Percentiles rank a stretch among this genome's conserved stretches.
Evolutionary conservation across 805 yeast species (phyloP).

Genomic region (Hanseniaspora meyeri): DNA sequence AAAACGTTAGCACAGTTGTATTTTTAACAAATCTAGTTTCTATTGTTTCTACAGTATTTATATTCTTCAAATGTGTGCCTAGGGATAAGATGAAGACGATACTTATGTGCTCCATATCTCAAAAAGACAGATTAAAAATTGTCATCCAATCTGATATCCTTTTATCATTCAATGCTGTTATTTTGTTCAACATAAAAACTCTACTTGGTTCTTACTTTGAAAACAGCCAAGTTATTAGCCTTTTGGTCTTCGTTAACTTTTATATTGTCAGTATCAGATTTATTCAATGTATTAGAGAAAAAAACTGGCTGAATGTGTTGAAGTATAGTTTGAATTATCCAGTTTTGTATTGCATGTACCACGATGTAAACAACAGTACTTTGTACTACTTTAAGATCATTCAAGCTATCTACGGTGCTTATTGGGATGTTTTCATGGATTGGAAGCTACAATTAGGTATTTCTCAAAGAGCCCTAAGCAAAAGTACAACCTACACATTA

Average conservation of each 20-base stretch:
- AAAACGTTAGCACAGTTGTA: background rate
- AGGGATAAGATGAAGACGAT: background rate
- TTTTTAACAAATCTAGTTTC: background rate
- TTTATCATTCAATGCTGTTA: background rate
- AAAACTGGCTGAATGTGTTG: slow-evolving; percentile 48
- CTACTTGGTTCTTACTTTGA: background rate
- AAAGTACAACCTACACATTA: slow-evolving; percentile 41
- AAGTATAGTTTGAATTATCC: slow-evolving; percentile 64
- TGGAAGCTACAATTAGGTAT: slow-evolving; percentile 59
- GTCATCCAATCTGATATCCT: slow-evolving; percentile 11
- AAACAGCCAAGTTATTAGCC: slow-evolving; percentile 15
- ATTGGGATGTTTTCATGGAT: slow-evolving; percentile 85
- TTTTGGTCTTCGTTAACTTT: slow-evolving; percentile 26
- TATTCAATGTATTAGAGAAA: slow-evolving; percentile 72
- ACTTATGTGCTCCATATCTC: background rate
- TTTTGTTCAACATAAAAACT: slow-evolving; percentile 3
- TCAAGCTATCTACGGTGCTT: slow-evolving; percentile 65
- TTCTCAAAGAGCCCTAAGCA: slow-evolving; percentile 16
- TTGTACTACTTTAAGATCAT: slow-evolving; percentile 35
- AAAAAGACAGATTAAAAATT: slow-evolving; percentile 9
- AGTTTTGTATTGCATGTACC: slow-evolving; percentile 29
- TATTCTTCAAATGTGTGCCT: background rate
- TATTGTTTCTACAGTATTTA: background rate
- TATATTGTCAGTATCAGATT: slow-evolving; percentile 68
- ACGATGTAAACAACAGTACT: slow-evolving; percentile 19